A percentile compares a stretch with the other conserved stretches of the same genome.
Conservation (phyloP, 1,284 basidiomycete genomes). For the Fomitopsis schrenkii region DNA sequence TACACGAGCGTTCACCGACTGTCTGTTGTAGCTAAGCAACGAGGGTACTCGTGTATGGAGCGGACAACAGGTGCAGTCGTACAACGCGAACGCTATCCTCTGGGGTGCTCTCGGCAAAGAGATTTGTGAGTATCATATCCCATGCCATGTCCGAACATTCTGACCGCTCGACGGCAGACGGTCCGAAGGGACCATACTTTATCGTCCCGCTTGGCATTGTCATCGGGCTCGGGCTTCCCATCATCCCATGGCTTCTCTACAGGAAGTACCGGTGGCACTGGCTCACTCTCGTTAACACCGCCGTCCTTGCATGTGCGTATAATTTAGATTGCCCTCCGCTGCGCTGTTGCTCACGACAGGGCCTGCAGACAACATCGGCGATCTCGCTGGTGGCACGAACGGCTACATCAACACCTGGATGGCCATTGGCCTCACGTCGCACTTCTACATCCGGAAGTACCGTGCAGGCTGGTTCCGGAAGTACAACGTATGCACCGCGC, state of each 20-base stretch:
- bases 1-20: not conserved
- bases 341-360: not conserved
- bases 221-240: conserved; percentile 45
- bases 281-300: conserved; percentile 44
- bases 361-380: conserved; percentile 6
- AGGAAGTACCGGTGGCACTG: conserved; percentile 39
- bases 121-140: conserved; percentile 25
- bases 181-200: conserved; percentile 31
- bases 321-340: not conserved
- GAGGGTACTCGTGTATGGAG: conserved; percentile 47
- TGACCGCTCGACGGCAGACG: conserved; percentile 25
- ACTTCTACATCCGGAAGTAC: conserved; percentile 20
- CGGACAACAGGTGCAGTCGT: conserved; percentile 38
- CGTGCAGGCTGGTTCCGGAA: conserved; percentile 46
- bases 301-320: conserved; percentile 44
- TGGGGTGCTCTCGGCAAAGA: conserved; percentile 49
- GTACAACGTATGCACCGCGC: conserved; percentile 37
- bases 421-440: conserved; percentile 20
- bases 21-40: conserved; percentile 29
- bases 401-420: conserved; percentile 8
- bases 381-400: conserved; percentile 1
- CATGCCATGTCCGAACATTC: conserved; percentile 3
- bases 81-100: conserved; percentile 48
- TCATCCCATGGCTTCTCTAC: conserved; percentile 52
- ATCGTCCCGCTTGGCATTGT: conserved; percentile 25